phyloP scores from a whole-genome alignment of 176 grass and related monocot genomes.

The Eragrostis nindensis region DNA sequence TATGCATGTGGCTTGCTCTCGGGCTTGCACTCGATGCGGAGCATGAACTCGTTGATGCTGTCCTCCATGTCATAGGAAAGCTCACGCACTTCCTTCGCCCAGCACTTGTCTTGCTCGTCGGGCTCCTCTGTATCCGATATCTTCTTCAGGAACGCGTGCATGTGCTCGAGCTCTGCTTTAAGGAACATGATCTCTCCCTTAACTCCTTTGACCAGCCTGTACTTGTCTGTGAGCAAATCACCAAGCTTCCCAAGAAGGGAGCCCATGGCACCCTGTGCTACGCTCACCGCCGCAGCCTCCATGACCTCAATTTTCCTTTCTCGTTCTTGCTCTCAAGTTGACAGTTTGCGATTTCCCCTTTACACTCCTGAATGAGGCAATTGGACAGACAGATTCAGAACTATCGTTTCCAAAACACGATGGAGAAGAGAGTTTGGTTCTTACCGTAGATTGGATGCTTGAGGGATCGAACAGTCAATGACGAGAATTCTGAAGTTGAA shows the following conservation, averaged over 20 bases:
- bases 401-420: no score
- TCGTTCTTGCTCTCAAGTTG: no score
- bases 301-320: no score
- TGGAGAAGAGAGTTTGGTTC: no score
- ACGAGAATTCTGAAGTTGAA: no score
- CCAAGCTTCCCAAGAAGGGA: not conserved
- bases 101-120: conserved; percentile 3
- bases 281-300: not conserved
- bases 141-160: not conserved
- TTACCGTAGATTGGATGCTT: no score
- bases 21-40: not conserved
- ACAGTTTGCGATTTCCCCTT: no score
- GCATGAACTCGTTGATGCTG: conserved; percentile 5
- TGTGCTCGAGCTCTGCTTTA: conserved; percentile 17
- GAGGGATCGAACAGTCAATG: no score
- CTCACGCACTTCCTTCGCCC: conserved; percentile 3
- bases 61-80: conserved; percentile 25
- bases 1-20: not conserved
- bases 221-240: not conserved
- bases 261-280: not conserved
- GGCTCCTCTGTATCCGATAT: conserved; percentile 19
- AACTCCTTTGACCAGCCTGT: conserved; percentile 4
- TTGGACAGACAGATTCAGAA: no score
- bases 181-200: conserved; percentile 17
- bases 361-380: no score